These are phyloP conservation scores for Mortierella alpina DNA, from an alignment of 192 early-diverging fungal species.

Conservation along the genomic window DNA sequence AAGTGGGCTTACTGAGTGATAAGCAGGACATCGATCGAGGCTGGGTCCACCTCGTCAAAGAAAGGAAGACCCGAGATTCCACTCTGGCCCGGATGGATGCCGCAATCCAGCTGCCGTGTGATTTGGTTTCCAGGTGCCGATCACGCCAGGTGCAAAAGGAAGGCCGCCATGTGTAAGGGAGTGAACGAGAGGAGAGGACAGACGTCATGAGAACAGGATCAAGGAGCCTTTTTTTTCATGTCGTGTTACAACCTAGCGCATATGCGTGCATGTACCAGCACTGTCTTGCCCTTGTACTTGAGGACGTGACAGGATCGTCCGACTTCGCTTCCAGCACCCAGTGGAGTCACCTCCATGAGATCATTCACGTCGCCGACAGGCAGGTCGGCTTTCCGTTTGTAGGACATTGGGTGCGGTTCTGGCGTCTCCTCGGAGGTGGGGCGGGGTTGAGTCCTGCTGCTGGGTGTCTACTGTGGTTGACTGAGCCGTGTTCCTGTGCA, in stretches of 20 bases:
- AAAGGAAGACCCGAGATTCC: conserved; percentile 94
- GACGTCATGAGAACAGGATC: background rate
- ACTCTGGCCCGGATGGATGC: conserved; percentile 92
- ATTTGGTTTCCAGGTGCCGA: background rate
- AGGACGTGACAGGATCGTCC: conserved; percentile 93
- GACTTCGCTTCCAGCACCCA: conserved; percentile 98
- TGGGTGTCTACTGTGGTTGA: background rate
- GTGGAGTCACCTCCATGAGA: conserved; percentile 88
- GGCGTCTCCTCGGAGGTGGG: background rate
- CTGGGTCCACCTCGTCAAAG: conserved; percentile 94
- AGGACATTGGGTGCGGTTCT: conserved; percentile 22
- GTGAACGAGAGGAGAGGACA: conserved; percentile 14
- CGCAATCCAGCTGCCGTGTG: conserved; percentile 85
- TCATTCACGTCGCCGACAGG: conserved; percentile 81
- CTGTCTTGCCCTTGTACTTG: conserved; percentile 95
- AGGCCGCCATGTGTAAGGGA: background rate
- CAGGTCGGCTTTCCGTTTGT: conserved; percentile 56
- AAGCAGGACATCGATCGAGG: conserved; percentile 87
- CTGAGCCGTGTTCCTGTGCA: background rate
- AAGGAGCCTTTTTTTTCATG: conserved; percentile 6
- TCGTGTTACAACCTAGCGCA: conserved; percentile 4
- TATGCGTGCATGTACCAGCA: conserved; percentile 79
- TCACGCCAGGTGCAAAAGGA: conserved; percentile 5
- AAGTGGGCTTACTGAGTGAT: conserved; percentile 84
- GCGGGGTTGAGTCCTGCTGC: background rate